Percentiles rank a stretch among this genome's conserved stretches.
Conservation (phyloP, 768 basidiomycete species). For the Chalciporus piperatus region DNA sequence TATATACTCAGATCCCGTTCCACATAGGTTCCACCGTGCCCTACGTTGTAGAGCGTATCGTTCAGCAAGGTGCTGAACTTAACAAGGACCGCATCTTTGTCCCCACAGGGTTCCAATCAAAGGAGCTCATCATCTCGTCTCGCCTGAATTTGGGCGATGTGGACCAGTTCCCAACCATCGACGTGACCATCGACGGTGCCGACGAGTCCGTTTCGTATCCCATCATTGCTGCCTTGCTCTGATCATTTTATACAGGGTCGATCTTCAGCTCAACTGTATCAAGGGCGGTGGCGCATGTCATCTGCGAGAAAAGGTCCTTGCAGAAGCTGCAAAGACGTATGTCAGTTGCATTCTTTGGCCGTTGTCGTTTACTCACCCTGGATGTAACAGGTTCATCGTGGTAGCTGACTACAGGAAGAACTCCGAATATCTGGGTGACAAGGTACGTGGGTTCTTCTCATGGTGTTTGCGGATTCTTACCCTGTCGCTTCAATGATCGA, state of each 20-base stretch:
- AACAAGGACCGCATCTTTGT: constrained; percentile 87
- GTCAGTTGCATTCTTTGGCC: background rate
- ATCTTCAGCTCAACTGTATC: constrained; percentile 83
- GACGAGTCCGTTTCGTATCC: constrained; percentile 68
- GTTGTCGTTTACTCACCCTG: constrained; percentile 47
- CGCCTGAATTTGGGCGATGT: constrained; percentile 82
- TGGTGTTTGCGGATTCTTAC: background rate
- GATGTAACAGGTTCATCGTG: constrained; percentile 57
- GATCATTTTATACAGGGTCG: constrained; percentile 56
- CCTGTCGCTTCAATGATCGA: background rate
- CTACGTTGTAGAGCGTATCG: constrained; percentile 93
- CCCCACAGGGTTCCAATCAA: constrained; percentile 95
- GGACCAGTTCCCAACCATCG: constrained; percentile 83
- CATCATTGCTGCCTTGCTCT: background rate
- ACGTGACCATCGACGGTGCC: constrained; percentile 97
- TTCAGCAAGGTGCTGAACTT: constrained; percentile 70
- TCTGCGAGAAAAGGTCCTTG: constrained; percentile 93
- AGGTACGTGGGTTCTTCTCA: constrained; percentile 47
- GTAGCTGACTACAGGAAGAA: constrained; percentile 98
- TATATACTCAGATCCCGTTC: background rate
- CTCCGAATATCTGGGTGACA: constrained; percentile 73
- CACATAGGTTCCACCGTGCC: constrained; percentile 83
- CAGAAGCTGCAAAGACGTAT: constrained; percentile 88
- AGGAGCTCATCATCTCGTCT: constrained; percentile 85
- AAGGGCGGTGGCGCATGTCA: constrained; percentile 98